Base-by-base conservation (phyloP, 129 eudicot genomes). In the Scalesia atractyloides region DNA sequence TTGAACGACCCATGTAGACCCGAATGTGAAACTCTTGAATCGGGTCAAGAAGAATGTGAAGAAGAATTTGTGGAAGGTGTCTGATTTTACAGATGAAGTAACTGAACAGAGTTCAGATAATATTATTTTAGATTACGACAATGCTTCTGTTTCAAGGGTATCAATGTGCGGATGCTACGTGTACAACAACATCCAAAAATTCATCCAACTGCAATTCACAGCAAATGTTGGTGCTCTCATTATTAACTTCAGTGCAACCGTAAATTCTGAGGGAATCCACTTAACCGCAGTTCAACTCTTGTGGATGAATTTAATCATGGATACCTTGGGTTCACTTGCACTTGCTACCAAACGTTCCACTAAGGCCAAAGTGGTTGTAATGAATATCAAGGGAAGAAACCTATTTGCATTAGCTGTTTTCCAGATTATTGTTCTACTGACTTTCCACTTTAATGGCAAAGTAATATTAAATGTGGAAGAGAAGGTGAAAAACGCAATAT, bases 251-350 rank as follows among this genome's bases (percentile, higher is more conserved):
- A 84, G 81, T 7, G 83, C 86, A 36, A 86, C 82, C 0, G 73
- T 79, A 34, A 75, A 84, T 64, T 69, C 86, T 10, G 86, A 85
- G 3, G 82, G 74, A n/a, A 83, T 87, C 5, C 92, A 84, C 1
- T 22, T 87, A 57, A 84, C 84, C 11, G 82, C 86, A 2, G 88
- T 87, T 8, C 88, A 87, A 22, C 67, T 87, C 0, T 33, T 87
- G 49, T 84, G 88, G 88, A 81, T 87, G 12, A 87, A 84, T 68
- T 76, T 87, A 5, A 80, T 87, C 13, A 84, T 87, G 92, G 86
- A 78, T 64, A 84, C 86, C 13, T 57, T 87, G 15, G 92, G 88
- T 1, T 88, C 92, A 0, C 69, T 87, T 18, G 88, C 88, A 20
- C 81, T 87, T 0, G 92, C 92, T 26, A 83, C 86, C 0, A 84